phyloP scores from a whole-genome alignment of 2,329 filamentous ascomycete species.

The Colletotrichum sp. region DNA sequence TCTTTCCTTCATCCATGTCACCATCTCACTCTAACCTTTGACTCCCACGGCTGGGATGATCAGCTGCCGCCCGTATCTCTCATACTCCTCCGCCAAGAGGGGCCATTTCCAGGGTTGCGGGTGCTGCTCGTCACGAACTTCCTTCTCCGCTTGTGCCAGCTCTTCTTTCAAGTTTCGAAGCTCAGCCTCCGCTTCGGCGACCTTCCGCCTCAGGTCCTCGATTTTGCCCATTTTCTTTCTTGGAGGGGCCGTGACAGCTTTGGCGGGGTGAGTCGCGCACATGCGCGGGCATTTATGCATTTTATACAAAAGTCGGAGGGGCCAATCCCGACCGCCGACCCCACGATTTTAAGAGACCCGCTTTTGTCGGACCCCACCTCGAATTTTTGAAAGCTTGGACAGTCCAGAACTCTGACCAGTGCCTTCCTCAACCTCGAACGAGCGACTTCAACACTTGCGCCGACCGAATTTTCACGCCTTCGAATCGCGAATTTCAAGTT shows the following conservation, averaged over 20 bases:
- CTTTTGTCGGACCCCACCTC: background rate
- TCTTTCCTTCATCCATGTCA: fast-evolving
- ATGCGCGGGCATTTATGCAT: background rate
- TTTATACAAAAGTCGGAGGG: background rate
- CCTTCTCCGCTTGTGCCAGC: constrained; percentile 46
- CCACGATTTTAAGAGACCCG: background rate
- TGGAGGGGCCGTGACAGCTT: background rate
- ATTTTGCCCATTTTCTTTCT: constrained; percentile 39
- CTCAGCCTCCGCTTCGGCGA: constrained; percentile 52
- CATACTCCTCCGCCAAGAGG: constrained; percentile 75
- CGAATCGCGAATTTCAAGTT: background rate
- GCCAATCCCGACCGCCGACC: constrained; percentile 8
- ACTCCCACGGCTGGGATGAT: constrained; percentile 85
- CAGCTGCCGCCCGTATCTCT: constrained; percentile 88
- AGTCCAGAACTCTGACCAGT: background rate
- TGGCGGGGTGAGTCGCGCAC: background rate
- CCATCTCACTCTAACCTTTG: constrained; percentile 56
- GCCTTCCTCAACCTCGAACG: background rate
- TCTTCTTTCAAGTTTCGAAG: constrained; percentile 50
- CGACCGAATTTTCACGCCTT: fast-evolving
- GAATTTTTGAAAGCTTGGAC: constrained; percentile 17
- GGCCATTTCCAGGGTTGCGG: constrained; percentile 64
- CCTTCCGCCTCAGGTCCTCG: constrained; percentile 50
- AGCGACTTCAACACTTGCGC: background rate
- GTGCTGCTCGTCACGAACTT: constrained; percentile 17